These are phyloP conservation scores for Leccinum ponderosum DNA, from an alignment of 1,284 basidiomycete species.

Conservation along the genomic window DNA sequence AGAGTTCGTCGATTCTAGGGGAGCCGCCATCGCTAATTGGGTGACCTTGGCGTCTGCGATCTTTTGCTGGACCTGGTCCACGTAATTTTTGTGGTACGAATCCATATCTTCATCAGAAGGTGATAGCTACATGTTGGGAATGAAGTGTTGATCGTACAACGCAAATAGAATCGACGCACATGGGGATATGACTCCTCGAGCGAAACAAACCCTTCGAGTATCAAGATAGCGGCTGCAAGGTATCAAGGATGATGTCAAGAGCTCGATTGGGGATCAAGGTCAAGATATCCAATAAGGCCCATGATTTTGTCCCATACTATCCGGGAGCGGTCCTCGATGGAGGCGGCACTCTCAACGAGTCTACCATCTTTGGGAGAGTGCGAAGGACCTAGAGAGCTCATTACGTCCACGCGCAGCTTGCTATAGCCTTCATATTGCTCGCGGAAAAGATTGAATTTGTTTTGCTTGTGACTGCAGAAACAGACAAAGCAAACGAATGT, in stretches of 20 bases:
- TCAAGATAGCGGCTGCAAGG: constrained; percentile 83
- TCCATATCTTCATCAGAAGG: constrained; percentile 80
- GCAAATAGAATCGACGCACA: constrained; percentile 45
- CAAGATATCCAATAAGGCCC: constrained; percentile 92
- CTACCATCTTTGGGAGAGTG: constrained; percentile 61
- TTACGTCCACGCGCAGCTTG: constrained; percentile 85
- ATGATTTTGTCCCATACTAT: constrained; percentile 87
- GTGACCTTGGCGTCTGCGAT: constrained; percentile 73
- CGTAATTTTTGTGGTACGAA: constrained; percentile 65
- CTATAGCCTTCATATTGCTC: constrained; percentile 98
- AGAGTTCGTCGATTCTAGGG: constrained; percentile 63
- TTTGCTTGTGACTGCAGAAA: constrained; percentile 85
- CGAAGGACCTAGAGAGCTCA: constrained; percentile 74
- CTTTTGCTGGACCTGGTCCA: constrained; percentile 63
- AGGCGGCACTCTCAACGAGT: constrained; percentile 57
- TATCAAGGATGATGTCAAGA: constrained; percentile 94
- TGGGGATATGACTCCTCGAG: constrained; percentile 88
- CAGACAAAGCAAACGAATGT: constrained; percentile 4
- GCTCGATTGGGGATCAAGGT: constrained; percentile 92
- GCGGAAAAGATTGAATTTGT: constrained; percentile 96
- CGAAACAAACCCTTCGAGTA: constrained; percentile 85
- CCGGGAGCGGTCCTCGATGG: constrained; percentile 65
- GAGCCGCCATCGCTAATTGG: constrained; percentile 87
- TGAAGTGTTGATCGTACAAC: constrained; percentile 8
- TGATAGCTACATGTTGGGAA: constrained; percentile 51